Percentiles rank a stretch among this genome's conserved stretches.
Conservation (phyloP, 345 rosid species). For the Stellera chamaejasme region DNA sequence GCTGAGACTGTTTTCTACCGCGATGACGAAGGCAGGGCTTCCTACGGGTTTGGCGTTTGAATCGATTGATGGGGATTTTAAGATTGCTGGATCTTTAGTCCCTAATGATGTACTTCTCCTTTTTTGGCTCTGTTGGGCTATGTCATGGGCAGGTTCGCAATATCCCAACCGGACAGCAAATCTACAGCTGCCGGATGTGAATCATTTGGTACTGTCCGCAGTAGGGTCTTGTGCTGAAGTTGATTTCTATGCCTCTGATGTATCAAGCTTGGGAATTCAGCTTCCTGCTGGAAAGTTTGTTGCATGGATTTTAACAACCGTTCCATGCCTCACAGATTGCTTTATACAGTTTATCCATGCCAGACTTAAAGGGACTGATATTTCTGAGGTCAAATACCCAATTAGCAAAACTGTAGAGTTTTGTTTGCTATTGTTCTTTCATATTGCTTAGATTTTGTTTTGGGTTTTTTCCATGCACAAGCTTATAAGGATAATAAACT, state of each 20-base stretch:
- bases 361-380: conserved; percentile 32
- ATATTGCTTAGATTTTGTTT: background rate
- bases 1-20: conserved; percentile 40
- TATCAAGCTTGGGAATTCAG: conserved; percentile 33
- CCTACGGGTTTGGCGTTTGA: conserved; percentile 55
- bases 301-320: conserved; percentile 50
- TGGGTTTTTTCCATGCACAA: background rate
- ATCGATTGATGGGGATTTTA: conserved; percentile 51
- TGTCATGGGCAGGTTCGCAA: conserved; percentile 66
- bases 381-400: conserved; percentile 30
- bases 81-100: conserved; percentile 44
- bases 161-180: conserved; percentile 22
- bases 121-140: conserved; percentile 69
- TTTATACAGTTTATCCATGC: conserved; percentile 43
- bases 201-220: conserved; percentile 54
- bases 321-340: conserved; percentile 57
- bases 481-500: background rate
- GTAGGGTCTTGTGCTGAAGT: conserved; percentile 51
- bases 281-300: conserved; percentile 64
- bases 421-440: background rate
- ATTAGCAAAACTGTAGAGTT: background rate
- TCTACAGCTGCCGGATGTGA: conserved; percentile 53
- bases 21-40: conserved; percentile 34
- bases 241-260: conserved; percentile 49
- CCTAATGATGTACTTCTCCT: conserved; percentile 45